Evolutionary conservation across 768 basidiomycete genomes (phyloP), one percentile per base, ranked within the genome.

Genomic region (Naganishia antarctica): DNA sequence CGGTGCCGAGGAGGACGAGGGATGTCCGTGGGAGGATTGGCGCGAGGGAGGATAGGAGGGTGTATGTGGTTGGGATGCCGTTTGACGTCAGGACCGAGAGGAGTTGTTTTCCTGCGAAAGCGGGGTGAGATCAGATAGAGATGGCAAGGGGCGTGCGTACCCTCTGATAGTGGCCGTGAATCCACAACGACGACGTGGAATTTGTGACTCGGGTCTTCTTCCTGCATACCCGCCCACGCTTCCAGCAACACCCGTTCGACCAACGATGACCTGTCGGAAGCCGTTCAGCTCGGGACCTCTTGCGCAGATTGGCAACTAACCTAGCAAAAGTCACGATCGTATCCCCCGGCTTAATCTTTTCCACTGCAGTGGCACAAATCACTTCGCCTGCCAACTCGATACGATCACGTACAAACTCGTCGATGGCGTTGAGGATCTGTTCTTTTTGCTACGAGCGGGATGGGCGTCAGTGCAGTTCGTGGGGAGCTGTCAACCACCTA

Each of bases 141-240:
- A 48, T 34, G 41, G 34, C 21, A 21, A 9, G 51, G 11, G 34
- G 23, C 21, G 23, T 47, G 28, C 76, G 60, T 31, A 80, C 92
- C 94, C 83, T 99, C 96, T 15, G 91, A 81, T 70, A 98, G 83
- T 2, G 96, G 96, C 60, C 89, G 83, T n/a, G 93, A 93, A 75
- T 99, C 96, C 12, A 97, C 87, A 9, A 96, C 85, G 45, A 97
- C 85, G 18, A 96, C 93, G 0, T 88, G 89, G 74, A 99, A 96
- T 67, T 86, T 89, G 8, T 87, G 87, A 18, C 83, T 83, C 53
- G 81, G 79, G 11, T 74, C 71, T 18, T 60, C 60, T 23, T 66
- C 67, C n/a, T 70, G 65, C 74, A 77, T 74, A 29, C 67, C 61
- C 31, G 57, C 60, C 73, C 73, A 75, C 8, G 93, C 90, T 58